phyloP scores from a whole-genome alignment of 164 flowering plant species.

The Malania oleifera region DNA sequence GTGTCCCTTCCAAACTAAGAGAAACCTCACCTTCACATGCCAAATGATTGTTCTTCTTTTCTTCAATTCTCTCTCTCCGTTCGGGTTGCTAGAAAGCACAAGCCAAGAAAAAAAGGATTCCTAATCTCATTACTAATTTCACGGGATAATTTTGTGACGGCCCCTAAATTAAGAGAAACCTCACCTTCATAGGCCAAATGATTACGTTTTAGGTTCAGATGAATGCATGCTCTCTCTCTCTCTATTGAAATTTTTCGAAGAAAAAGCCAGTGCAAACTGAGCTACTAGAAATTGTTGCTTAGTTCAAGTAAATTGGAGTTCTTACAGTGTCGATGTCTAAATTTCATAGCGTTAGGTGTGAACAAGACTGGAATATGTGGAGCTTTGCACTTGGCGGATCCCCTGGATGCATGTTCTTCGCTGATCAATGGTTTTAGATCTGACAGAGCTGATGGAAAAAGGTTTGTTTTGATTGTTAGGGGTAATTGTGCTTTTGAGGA shows the following conservation, averaged over 20 bases:
- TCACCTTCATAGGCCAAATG: not conserved
- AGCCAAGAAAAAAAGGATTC: too few relatives aligned
- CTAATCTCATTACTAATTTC: too few relatives aligned
- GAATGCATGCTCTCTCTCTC: not conserved
- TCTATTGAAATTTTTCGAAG: too few relatives aligned
- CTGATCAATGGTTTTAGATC: conserved; percentile 15
- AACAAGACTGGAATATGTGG: conserved; percentile 43
- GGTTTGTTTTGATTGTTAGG: conserved; percentile 46
- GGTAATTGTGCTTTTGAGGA: conserved; percentile 53
- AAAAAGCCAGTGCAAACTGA: too few relatives aligned
- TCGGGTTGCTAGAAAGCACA: too few relatives aligned
- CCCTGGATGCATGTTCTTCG: conserved; percentile 44
- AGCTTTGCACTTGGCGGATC: conserved; percentile 42
- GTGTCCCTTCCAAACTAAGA: too few relatives aligned
- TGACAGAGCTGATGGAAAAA: conserved; percentile 6
- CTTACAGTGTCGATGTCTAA: not conserved
- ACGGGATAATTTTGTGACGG: too few relatives aligned
- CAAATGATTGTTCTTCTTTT: too few relatives aligned
- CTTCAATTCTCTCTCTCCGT: too few relatives aligned
- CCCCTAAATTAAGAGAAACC: not conserved
- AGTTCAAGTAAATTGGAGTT: not conserved
- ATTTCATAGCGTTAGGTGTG: conserved; percentile 31
- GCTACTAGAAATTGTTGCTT: not conserved
- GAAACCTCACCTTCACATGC: too few relatives aligned
- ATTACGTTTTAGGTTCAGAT: not conserved